These are phyloP conservation scores for Epichloe sp. DNA, from an alignment of 2,329 filamentous ascomycete species.

Conservation along the genomic window DNA sequence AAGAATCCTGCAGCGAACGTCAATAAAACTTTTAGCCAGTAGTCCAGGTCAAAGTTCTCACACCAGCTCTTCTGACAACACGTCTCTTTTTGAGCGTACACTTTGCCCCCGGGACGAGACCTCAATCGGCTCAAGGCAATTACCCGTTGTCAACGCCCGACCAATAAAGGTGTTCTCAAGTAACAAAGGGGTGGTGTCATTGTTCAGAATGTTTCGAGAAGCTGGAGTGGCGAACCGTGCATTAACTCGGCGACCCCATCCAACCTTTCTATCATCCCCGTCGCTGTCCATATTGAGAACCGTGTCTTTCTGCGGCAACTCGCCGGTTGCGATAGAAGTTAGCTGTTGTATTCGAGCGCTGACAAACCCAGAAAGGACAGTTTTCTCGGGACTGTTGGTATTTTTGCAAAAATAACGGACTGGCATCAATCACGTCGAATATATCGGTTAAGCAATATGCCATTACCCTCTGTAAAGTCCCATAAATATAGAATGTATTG, in stretches of 20 bases:
- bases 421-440: conserved; percentile 3
- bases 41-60: neutral
- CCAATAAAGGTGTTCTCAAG: conserved; percentile 5
- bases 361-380: conserved; percentile 15
- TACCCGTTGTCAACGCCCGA: conserved; percentile 4
- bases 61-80: neutral
- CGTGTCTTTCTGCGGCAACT: neutral
- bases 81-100: neutral
- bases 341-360: conserved; percentile 17
- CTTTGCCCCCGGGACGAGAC: conserved; percentile 1
- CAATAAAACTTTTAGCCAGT: neutral
- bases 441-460: conserved; percentile 7
- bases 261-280: conserved; percentile 15
- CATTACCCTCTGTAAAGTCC: conserved; percentile 1
- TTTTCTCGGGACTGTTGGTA: conserved; percentile 7
- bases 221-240: conserved; percentile 13
- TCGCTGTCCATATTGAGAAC: conserved; percentile 7
- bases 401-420: conserved; percentile 4
- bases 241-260: conserved; percentile 15
- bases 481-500: neutral
- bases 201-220: conserved; percentile 10
- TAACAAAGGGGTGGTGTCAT: neutral
- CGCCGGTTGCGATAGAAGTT: conserved; percentile 10
- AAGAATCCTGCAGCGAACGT: neutral
- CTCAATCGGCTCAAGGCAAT: conserved; percentile 1